Evolutionary conservation across 208 protist genomes (phyloP).

Genomic region (Porcisia hertigi): DNA sequence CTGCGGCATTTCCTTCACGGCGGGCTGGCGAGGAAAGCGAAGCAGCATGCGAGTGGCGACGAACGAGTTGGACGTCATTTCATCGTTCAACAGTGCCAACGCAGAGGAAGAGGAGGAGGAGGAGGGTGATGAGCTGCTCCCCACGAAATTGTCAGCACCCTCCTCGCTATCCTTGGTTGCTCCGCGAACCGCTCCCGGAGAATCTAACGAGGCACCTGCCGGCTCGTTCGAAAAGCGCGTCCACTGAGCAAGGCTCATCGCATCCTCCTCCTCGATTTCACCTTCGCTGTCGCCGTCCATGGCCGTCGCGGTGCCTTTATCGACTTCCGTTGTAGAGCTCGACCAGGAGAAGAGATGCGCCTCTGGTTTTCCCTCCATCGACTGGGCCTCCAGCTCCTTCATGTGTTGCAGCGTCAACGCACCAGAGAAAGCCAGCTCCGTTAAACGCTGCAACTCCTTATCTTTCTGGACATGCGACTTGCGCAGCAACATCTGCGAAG

Average conservation of each 20-base stretch:
- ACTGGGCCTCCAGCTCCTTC: slow-evolving; percentile 59
- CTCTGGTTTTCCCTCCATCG: slow-evolving; percentile 43
- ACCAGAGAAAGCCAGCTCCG: slow-evolving; percentile 65
- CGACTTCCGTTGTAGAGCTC: slow-evolving; percentile 19
- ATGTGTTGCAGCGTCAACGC: slow-evolving; percentile 64
- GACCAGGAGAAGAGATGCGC: slow-evolving; percentile 31
- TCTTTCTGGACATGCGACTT: slow-evolving; percentile 50
- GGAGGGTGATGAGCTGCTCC: not conserved
- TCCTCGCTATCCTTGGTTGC: not conserved
- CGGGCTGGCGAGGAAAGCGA: slow-evolving; percentile 79
- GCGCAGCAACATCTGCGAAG: slow-evolving; percentile 65
- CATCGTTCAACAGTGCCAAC: slow-evolving; percentile 36
- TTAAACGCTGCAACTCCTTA: slow-evolving; percentile 49
- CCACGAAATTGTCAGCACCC: not conserved
- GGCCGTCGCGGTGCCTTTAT: slow-evolving; percentile 6
- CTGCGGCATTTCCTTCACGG: slow-evolving; percentile 54
- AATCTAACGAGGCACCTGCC: not conserved
- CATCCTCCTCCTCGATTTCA: slow-evolving; percentile 10
- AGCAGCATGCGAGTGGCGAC: slow-evolving; percentile 56
- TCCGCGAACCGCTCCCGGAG: not conserved
- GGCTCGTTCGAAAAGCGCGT: not conserved
- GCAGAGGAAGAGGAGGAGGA: slow-evolving; percentile 4
- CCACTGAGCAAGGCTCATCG: slow-evolving; percentile 26
- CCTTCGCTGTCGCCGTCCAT: slow-evolving; percentile 21
- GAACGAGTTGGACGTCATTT: slow-evolving; percentile 72